Evolutionary conservation across 1,139 yeast genomes (phyloP), one percentile per base, ranked within the genome.

Genomic region (Trichomonascaceae sp.): DNA sequence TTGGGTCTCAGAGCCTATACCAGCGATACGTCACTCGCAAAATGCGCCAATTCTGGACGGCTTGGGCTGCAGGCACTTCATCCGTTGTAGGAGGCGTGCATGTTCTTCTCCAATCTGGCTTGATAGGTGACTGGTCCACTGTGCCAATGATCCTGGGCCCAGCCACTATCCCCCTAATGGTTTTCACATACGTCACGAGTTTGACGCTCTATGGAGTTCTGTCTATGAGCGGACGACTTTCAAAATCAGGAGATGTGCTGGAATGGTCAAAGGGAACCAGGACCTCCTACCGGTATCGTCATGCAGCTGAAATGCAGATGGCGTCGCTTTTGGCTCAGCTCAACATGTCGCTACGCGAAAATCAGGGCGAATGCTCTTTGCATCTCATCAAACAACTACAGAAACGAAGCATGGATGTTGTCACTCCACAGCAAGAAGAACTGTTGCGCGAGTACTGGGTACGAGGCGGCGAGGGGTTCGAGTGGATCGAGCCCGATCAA

Each of bases 341-440:
- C 29, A 85, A 80, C 54, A 50, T 53, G 16, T 36, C 47, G 6
- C 43, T 56, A 26, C 62, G 62, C 6, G 64, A 57, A 31, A 60
- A 60, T 46, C 56, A 57, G 29, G 60, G 60, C 26, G 64, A 60
- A 30, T 45, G 51, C 28, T 49, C 59, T 14, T 43, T 47, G 8
- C 44, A 50, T 28, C 44, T 59, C 33, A 41, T 51, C 22, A 47
- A 49, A 34, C 57, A 59, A 17, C 39, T 51, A 26, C 33, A 37
- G 29, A 37, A 41, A 16, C 47, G 56, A 8, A 43, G 45, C 13
- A 50, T 51, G 56, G 43, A 43, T 14, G 81, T 76, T 38, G 53
- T 73, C 32, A 89, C 78, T 47, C 87, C 87, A 1, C 89, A 79
- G 50, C 76, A 74, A 49, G 89, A 78, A 49, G 87, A 87, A 0